Evolutionary conservation across 2,329 filamentous ascomycete species (phyloP).

Genomic region (Exophiala dermatitidis): DNA sequence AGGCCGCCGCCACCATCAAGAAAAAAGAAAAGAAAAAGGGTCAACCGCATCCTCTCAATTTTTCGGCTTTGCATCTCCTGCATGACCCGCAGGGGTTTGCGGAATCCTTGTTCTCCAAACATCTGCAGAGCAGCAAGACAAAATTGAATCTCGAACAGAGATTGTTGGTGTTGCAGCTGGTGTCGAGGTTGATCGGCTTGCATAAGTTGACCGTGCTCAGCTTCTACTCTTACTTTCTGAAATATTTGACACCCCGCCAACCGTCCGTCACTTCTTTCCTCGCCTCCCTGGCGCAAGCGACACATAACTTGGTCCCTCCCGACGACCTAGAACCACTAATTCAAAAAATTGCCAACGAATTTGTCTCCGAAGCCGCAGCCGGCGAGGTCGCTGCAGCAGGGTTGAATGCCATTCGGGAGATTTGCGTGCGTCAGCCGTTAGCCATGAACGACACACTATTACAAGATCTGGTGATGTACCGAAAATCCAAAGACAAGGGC

Average conservation of each 20-base stretch:
- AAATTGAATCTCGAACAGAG: slow-evolving; percentile 84
- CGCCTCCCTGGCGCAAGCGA: slow-evolving; percentile 83
- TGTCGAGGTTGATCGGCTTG: slow-evolving; percentile 82
- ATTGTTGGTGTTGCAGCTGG: slow-evolving; percentile 79
- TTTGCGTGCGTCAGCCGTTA: slow-evolving; percentile 86
- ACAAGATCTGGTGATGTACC: slow-evolving; percentile 91
- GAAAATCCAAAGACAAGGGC: slow-evolving; percentile 96
- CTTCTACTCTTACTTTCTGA: slow-evolving; percentile 94
- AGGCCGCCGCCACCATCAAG: slow-evolving; percentile 75
- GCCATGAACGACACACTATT: slow-evolving; percentile 94
- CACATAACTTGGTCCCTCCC: slow-evolving; percentile 83
- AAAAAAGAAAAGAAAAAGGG: slow-evolving; percentile 80
- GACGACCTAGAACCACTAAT: slow-evolving; percentile 86
- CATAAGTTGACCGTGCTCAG: slow-evolving; percentile 86
- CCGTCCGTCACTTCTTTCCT: slow-evolving; percentile 87
- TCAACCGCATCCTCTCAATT: slow-evolving; percentile 82
- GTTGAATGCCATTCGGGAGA: slow-evolving; percentile 88
- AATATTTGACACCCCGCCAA: slow-evolving; percentile 81
- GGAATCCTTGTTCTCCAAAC: slow-evolving; percentile 81
- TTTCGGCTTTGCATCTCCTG: slow-evolving; percentile 86
- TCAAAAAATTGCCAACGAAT: slow-evolving; percentile 96
- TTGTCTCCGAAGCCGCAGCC: slow-evolving; percentile 89
- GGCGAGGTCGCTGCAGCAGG: slow-evolving; percentile 86
- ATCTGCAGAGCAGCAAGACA: slow-evolving; percentile 77
- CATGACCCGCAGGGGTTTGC: slow-evolving; percentile 93